Evolutionary conservation across 306 rosid genomes (phyloP), one percentile per base, ranked within the genome.

Genomic region (Glycine latifolia): DNA sequence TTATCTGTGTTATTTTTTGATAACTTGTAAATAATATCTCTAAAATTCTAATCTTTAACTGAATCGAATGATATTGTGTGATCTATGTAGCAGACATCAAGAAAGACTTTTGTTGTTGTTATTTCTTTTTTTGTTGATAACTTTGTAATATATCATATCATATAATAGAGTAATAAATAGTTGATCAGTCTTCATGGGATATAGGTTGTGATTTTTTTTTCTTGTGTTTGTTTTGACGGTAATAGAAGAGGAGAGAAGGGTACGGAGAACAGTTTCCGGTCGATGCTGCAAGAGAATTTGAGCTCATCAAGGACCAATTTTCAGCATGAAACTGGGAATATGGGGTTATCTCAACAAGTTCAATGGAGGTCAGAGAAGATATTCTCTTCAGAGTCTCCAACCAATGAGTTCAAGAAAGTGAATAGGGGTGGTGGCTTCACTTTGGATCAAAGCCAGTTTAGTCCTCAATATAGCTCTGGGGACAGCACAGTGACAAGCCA

Each of bases 381-480:
- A 60, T 88, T 90, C 55, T 50, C 86, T 10, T 79, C 89, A 0
- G 97, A 89, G 6, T 75, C 93, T 5, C 66, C 93, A 17, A 67
- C 55, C 13, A 86, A 73, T 31, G 90, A 89, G 50, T 84, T 85
- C 63, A 87, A 86, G 73, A 88, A 84, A 82, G 85, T 89, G 80
- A 92, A 76, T 82, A 86, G 97, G 71, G 97, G 97, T 46, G 97
- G 97, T 46, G 97, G 97, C 41, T 92, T 94, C 70, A 88, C 98
- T 2, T 81, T 90, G 47, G 98, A 94, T 59, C 98, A 88, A 73
- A 73, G 86, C 1, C 90, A 92, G 84, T 94, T 89, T 75, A 92
- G 97, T 75, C 97, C 97, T 67, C 95, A 89, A 54, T 94, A 94
- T 74, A 92, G 94, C 47, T 90, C 97, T 52, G 91, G 92, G 13